Evolutionary conservation across 1,284 basidiomycete species (phyloP).

Genomic region (Exsudoporus floridanus): DNA sequence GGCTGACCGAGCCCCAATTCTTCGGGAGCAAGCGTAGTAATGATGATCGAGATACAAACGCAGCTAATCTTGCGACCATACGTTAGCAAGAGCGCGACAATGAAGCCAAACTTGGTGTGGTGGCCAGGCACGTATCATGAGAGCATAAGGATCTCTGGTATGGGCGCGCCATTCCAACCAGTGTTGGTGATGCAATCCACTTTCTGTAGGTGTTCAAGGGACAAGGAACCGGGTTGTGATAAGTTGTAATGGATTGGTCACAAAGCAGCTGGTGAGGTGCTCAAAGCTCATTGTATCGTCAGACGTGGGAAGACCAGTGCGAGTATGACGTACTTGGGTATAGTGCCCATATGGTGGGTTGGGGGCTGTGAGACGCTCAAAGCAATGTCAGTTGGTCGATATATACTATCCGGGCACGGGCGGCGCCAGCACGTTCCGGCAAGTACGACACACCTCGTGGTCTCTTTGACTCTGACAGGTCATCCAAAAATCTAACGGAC

Average conservation of each 20-base stretch:
- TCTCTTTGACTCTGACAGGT: too few species aligned
- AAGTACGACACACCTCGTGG: too few species aligned
- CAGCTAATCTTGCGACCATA: neutral
- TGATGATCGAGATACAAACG: neutral
- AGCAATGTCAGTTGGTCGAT: too few species aligned
- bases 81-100: neutral
- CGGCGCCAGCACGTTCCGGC: too few species aligned
- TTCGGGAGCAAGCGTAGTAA: neutral
- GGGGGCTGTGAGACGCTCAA: too few species aligned
- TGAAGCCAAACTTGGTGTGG: conserved; percentile 1
- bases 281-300: neutral
- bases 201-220: neutral
- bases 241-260: neutral
- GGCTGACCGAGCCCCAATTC: neutral
- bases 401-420: too few species aligned
- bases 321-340: neutral
- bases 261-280: neutral
- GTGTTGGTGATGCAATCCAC: neutral
- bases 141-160: neutral
- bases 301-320: neutral
- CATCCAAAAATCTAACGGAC: too few species aligned
- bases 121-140: neutral
- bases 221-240: neutral
- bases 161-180: neutral
- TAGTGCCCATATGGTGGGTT: too few species aligned